Conservation (phyloP, 768 basidiomycete species). For the Chiua virens region DNA sequence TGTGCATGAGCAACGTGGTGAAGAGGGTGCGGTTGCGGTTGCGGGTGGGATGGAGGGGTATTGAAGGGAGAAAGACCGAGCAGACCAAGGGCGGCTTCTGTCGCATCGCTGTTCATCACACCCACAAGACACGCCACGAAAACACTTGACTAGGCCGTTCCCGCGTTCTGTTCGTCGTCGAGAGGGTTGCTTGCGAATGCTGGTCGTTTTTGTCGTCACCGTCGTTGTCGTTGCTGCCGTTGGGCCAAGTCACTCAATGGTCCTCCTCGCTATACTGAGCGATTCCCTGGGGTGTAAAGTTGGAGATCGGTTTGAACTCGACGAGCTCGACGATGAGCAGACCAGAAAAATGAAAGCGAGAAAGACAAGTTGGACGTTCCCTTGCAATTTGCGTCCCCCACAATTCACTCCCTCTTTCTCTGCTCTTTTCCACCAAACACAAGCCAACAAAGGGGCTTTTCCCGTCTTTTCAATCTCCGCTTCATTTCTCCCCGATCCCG, state of each 20-base stretch:
- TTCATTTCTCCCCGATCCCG: slow-evolving; percentile 3
- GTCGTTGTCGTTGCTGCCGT: slow-evolving; percentile 3
- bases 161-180: slow-evolving; percentile 8
- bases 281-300: not conserved
- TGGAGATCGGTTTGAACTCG: slow-evolving; percentile 11
- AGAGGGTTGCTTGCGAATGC: slow-evolving; percentile 13
- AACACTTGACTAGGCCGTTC: slow-evolving; percentile 3
- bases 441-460: slow-evolving; percentile 28
- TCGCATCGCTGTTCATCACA: slow-evolving; percentile 54
- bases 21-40: slow-evolving; percentile 24
- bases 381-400: slow-evolving; percentile 16
- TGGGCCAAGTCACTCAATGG: slow-evolving; percentile 2
- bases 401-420: slow-evolving; percentile 15
- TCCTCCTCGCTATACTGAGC: slow-evolving; percentile 5
- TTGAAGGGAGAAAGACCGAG: slow-evolving; percentile 47
- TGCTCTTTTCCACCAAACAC: slow-evolving; percentile 24
- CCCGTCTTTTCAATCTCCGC: slow-evolving; percentile 22
- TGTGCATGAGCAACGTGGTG: slow-evolving; percentile 26
- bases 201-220: slow-evolving; percentile 17
- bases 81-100: slow-evolving; percentile 58
- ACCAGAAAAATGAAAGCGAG: slow-evolving; percentile 1
- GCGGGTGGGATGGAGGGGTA: slow-evolving; percentile 28
- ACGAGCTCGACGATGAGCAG: slow-evolving; percentile 17
- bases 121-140: slow-evolving; percentile 8
- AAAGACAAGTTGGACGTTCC: slow-evolving; percentile 19